A percentile compares a stretch with the other conserved stretches of the same genome.
Evolutionary conservation across 192 early-diverging fungal species (phyloP).

Genomic region (Rhizophagus prolifer): DNA sequence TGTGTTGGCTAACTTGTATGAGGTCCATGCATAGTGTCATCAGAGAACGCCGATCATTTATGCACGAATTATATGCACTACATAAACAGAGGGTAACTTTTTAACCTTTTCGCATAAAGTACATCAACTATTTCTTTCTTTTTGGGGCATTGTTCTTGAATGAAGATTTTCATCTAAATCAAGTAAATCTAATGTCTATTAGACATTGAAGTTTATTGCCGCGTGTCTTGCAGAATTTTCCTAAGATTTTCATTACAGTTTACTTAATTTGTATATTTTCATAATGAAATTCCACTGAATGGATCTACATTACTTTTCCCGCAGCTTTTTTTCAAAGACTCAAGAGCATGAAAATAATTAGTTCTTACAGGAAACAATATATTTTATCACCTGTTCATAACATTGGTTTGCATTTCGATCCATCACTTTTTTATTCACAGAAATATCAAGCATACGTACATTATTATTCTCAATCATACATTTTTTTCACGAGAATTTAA

Average conservation of each 20-base stretch:
- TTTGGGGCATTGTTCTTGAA: neutral
- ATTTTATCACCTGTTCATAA: neutral
- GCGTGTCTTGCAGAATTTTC: neutral
- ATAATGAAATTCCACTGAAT: neutral
- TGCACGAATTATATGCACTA: neutral
- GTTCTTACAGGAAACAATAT: neutral
- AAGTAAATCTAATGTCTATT: neutral
- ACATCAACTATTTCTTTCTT: neutral
- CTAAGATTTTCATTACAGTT: neutral
- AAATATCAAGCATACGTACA: too few relatives aligned
- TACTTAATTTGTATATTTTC: neutral
- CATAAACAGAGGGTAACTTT: neutral
- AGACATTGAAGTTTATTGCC: too few relatives aligned
- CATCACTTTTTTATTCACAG: neutral
- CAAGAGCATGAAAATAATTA: neutral
- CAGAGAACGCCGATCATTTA: neutral
- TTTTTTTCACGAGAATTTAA: too few relatives aligned
- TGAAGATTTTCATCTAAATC: neutral
- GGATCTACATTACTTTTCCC: neutral
- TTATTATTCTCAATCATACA: too few relatives aligned
- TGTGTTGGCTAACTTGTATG: neutral
- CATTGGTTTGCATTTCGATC: neutral
- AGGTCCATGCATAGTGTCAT: neutral
- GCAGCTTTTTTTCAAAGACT: neutral
- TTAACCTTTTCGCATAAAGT: too few relatives aligned